Evolutionary conservation across 2,329 filamentous ascomycete genomes (phyloP).

Genomic region (Stagonosporopsis vannaccii): DNA sequence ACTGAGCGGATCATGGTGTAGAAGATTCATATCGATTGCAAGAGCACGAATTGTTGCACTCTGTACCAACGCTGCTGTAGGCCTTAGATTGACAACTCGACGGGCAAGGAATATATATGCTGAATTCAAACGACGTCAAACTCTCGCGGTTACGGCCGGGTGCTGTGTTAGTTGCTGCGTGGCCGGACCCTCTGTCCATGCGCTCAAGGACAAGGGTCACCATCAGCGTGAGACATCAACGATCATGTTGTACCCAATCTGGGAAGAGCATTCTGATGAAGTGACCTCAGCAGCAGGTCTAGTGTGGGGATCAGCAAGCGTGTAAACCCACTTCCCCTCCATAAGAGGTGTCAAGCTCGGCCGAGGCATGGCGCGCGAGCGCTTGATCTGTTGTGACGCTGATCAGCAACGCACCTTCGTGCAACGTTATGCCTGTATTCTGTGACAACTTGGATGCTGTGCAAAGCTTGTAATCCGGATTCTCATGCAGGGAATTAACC

Average conservation of each 20-base stretch:
- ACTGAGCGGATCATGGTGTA: conserved; percentile 21
- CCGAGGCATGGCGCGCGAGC: conserved; percentile 1
- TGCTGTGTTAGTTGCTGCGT: not conserved
- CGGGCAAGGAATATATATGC: not conserved
- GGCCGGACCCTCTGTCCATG: not conserved
- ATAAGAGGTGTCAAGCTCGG: not conserved
- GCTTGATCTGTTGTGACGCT: not conserved
- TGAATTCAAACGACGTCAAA: not conserved
- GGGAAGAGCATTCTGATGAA: not conserved
- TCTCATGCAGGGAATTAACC: not conserved
- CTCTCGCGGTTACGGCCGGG: not conserved
- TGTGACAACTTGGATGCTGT: not conserved
- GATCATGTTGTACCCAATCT: not conserved
- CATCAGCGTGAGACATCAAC: not conserved
- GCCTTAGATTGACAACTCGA: not conserved
- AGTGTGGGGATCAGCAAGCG: conserved; percentile 6
- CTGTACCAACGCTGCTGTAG: not conserved
- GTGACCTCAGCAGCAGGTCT: not conserved
- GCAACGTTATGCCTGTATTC: not conserved
- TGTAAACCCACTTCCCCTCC: conserved; percentile 1
- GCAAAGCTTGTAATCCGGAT: not conserved
- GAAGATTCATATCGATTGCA: not conserved
- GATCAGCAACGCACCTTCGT: not conserved
- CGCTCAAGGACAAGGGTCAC: not conserved
- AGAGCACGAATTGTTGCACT: not conserved